Evolutionary conservation across 1,139 yeast species (phyloP).

Genomic region (Kluyveromyces marxianus): DNA sequence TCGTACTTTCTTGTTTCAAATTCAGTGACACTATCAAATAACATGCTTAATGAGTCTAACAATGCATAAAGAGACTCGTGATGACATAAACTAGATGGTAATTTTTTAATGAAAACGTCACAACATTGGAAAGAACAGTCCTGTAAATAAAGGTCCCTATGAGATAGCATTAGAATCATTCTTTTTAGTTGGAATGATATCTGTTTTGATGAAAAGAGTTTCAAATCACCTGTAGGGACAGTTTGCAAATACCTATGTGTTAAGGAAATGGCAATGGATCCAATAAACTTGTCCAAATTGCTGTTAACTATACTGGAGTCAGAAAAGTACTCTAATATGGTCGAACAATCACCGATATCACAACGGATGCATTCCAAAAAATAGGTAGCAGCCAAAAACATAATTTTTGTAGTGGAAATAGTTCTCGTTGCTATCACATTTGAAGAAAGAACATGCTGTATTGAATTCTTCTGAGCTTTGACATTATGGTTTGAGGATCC

Average conservation of each 20-base stretch:
- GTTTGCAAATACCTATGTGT: slow-evolving; percentile 45
- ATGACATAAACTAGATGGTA: slow-evolving; percentile 82
- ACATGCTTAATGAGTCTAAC: slow-evolving; percentile 68
- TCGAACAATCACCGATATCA: slow-evolving; percentile 73
- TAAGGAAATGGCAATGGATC: slow-evolving; percentile 54
- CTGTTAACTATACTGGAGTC: slow-evolving; percentile 65
- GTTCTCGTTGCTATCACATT: slow-evolving; percentile 32
- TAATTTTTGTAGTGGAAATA: slow-evolving; percentile 69
- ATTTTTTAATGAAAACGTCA: slow-evolving; percentile 52
- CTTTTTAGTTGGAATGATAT: slow-evolving; percentile 67
- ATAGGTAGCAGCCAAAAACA: slow-evolving; percentile 81
- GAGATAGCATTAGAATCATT: slow-evolving; percentile 66
- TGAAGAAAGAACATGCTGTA: slow-evolving; percentile 28
- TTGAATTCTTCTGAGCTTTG: slow-evolving; percentile 63
- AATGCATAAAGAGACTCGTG: slow-evolving; percentile 65
- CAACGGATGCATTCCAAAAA: slow-evolving; percentile 75
- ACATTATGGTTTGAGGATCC: slow-evolving; percentile 82
- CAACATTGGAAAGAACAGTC: slow-evolving; percentile 76
- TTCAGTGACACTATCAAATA: slow-evolving; percentile 76
- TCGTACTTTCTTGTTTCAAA: slow-evolving; percentile 83
- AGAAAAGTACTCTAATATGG: slow-evolving; percentile 65
- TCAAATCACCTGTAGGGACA: slow-evolving; percentile 28
- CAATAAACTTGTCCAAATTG: slow-evolving; percentile 66
- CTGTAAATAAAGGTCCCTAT: slow-evolving; percentile 68
- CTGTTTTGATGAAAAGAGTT: slow-evolving; percentile 45